Evolutionary conservation across 2,329 filamentous ascomycete genomes (phyloP).

Genomic region (Claviceps sp.): DNA sequence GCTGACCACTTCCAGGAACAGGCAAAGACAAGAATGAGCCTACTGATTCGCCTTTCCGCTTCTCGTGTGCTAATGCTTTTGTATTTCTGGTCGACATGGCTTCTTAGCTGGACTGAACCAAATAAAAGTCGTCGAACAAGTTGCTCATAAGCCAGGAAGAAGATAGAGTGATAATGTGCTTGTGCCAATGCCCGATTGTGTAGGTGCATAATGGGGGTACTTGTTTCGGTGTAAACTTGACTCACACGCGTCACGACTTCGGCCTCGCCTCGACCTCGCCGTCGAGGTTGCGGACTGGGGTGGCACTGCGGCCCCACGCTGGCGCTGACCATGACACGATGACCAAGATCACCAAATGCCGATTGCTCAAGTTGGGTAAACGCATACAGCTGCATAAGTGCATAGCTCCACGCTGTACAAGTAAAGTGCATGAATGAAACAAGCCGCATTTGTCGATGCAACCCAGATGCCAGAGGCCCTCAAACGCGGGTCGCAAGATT

Average conservation of each 20-base stretch:
- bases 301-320: background rate
- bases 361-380: background rate
- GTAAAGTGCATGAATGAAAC: background rate
- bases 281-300: background rate
- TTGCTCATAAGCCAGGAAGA: background rate
- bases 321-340: background rate
- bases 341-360: background rate
- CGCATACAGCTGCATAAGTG: background rate
- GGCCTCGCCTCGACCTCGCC: conserved; percentile 4
- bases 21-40: conserved; percentile 10
- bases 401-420: background rate
- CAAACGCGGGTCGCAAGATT: background rate
- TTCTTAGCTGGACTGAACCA: conserved; percentile 11
- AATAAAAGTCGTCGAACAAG: conserved; percentile 5
- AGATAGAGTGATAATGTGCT: background rate
- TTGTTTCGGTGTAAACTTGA: background rate
- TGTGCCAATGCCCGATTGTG: too few relatives aligned
- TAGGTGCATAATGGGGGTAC: background rate
- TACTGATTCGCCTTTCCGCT: conserved; percentile 78
- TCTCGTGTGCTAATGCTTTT: conserved; percentile 61
- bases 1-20: background rate
- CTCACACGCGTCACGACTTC: conserved; percentile 3
- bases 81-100: conserved; percentile 40
- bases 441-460: background rate
- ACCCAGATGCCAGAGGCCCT: background rate